Evolutionary conservation across 2,329 filamentous ascomycete species (phyloP).

Genomic region (Penicillium aurantiogriseum): DNA sequence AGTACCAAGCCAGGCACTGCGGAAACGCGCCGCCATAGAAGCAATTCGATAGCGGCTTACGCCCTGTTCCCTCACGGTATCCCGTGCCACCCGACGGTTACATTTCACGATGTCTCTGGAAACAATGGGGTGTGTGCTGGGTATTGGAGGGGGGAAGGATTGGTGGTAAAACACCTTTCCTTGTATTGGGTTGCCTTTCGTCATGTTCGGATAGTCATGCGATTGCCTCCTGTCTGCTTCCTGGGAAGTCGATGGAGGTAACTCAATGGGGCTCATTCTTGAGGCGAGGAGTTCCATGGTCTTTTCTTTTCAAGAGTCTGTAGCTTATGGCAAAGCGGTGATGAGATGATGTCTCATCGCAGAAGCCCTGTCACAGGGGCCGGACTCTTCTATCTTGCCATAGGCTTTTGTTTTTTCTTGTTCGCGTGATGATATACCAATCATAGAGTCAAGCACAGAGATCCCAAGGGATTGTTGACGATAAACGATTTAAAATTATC

Average conservation of each 20-base stretch:
- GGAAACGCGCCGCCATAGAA: constrained; percentile 99
- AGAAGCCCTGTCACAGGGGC: constrained; percentile 69
- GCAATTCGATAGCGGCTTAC: constrained; percentile 80
- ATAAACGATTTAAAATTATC: constrained; percentile 50
- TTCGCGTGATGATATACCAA: constrained; percentile 87
- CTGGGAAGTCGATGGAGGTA: constrained; percentile 55
- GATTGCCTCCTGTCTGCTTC: constrained; percentile 65
- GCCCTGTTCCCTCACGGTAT: constrained; percentile 50
- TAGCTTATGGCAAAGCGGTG: constrained; percentile 57
- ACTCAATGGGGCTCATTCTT: constrained; percentile 99
- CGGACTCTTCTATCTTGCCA: constrained; percentile 50
- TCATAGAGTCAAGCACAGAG: constrained; percentile 99
- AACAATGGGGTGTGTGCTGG: constrained; percentile 36
- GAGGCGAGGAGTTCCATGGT: constrained; percentile 79
- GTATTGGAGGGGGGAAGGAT: constrained; percentile 37
- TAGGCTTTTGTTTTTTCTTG: constrained; percentile 28
- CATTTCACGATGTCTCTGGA: constrained; percentile 30
- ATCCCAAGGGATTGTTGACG: constrained; percentile 49
- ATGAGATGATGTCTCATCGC: constrained; percentile 36
- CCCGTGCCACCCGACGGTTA: constrained; percentile 53
- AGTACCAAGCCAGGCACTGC: constrained; percentile 57
- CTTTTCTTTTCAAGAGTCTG: constrained; percentile 43
- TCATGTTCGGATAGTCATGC: constrained; percentile 97
- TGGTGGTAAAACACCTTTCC: constrained; percentile 13
- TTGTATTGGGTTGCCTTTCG: constrained; percentile 66